Conservation (phyloP, 169 alveolate genomes). For the Fabrea salina region DNA sequence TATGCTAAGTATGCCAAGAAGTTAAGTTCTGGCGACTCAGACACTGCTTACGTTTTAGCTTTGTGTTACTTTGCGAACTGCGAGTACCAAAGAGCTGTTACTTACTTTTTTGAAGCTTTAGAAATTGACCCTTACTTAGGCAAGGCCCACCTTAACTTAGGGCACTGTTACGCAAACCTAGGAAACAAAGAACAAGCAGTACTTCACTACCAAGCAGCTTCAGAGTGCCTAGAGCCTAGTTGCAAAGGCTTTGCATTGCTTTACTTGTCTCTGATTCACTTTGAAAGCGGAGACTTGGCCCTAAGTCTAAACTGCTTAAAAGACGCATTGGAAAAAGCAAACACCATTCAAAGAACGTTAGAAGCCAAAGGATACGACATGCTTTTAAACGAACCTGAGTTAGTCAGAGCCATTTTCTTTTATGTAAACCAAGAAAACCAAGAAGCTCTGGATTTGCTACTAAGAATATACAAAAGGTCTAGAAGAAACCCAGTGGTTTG, state of each 20-base stretch:
- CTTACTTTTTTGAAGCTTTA: not conserved
- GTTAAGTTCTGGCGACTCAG: not conserved
- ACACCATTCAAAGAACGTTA: too few species aligned
- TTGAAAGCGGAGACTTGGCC: constrained; percentile 4
- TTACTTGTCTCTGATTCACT: not conserved
- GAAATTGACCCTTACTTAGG: not conserved
- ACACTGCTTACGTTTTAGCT: not conserved
- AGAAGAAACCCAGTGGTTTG: too few species aligned
- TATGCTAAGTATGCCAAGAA: not conserved
- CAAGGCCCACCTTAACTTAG: not conserved
- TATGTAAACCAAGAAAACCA: too few species aligned
- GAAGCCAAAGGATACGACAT: too few species aligned
- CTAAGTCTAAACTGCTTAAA: not conserved
- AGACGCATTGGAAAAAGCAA: not conserved
- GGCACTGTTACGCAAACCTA: not conserved
- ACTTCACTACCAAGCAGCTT: not conserved
- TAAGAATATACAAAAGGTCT: too few species aligned
- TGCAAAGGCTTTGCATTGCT: not conserved
- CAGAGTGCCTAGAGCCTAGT: not conserved
- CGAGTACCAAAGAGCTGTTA: not conserved
- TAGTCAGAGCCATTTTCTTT: too few species aligned
- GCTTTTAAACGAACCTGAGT: too few species aligned
- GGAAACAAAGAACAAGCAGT: not conserved
- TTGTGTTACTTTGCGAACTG: not conserved
- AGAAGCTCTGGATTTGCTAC: too few species aligned